A percentile compares a stretch with the other conserved stretches of the same genome.
phyloP scores from a whole-genome alignment of 441 rosid genomes.

The Gossypium aridum region DNA sequence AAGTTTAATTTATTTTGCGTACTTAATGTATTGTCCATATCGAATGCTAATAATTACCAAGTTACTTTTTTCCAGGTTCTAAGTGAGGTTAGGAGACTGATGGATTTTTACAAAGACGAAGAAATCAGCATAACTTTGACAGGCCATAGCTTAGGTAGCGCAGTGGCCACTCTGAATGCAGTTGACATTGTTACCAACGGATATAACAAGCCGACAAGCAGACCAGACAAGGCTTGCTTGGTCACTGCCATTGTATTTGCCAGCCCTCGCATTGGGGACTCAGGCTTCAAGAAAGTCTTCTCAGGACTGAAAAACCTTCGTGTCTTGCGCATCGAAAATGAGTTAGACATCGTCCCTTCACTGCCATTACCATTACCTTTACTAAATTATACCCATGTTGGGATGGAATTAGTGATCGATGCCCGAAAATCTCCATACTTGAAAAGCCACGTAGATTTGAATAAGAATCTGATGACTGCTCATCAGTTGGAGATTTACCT shows the following conservation, averaged over 20 bases:
- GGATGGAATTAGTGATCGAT: conserved; percentile 27
- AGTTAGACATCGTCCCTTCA: conserved; percentile 13
- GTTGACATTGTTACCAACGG: conserved; percentile 42
- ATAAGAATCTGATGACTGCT: conserved; percentile 3
- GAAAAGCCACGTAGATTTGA: conserved; percentile 12
- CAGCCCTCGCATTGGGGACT: conserved; percentile 32
- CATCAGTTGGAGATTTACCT: conserved; percentile 28
- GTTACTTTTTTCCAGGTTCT: conserved; percentile 23
- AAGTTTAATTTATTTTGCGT: background rate
- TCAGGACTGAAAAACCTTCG: conserved; percentile 20
- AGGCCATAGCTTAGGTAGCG: conserved; percentile 61
- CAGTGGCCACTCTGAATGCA: conserved; percentile 47
- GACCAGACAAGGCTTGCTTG: conserved; percentile 5
- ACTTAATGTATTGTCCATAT: background rate
- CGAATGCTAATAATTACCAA: background rate
- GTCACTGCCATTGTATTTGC: conserved; percentile 35
- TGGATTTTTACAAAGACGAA: conserved; percentile 38
- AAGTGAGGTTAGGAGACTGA: conserved; percentile 32
- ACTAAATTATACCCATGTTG: conserved; percentile 18
- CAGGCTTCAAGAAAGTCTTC: conserved; percentile 19
- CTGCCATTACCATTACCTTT: conserved; percentile 11
- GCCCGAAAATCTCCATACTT: conserved; percentile 26
- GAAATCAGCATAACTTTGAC: conserved; percentile 52
- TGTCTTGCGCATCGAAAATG: conserved; percentile 28
- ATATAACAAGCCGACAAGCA: conserved; percentile 20